phyloP scores from a whole-genome alignment of 345 rosid species.

The Rhodamnia rubescens region DNA sequence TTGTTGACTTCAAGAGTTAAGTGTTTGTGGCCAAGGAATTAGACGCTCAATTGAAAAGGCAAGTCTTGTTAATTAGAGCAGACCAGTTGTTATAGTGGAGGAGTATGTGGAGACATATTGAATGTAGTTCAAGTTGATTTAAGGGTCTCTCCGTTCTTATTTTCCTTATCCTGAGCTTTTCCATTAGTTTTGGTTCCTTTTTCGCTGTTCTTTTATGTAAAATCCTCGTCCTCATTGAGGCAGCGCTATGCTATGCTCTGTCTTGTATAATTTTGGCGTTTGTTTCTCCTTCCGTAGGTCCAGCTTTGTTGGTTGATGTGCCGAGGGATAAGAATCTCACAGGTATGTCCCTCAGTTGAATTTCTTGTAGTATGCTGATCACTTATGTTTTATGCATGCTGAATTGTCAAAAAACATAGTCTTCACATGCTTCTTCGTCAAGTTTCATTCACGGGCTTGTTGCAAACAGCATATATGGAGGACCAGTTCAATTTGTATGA shows the following conservation, averaged over 20 bases:
- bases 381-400: neutral
- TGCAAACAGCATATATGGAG: neutral
- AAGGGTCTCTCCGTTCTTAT: neutral
- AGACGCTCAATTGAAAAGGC: neutral
- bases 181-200: neutral
- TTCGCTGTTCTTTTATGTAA: neutral
- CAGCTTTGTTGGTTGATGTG: slow-evolving; percentile 49
- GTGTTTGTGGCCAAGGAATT: neutral
- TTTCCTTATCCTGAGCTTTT: neutral
- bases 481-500: neutral
- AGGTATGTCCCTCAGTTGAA: slow-evolving; percentile 22
- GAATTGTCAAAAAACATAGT: neutral
- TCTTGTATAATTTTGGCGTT: neutral
- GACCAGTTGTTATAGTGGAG: neutral
- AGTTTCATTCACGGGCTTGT: neutral
- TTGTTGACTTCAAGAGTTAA: neutral
- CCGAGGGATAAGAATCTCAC: slow-evolving; percentile 55
- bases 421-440: neutral
- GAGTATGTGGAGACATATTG: neutral
- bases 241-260: neutral
- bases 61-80: neutral
- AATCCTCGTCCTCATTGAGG: neutral
- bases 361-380: neutral
- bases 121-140: neutral
- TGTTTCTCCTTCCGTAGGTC: slow-evolving; percentile 17